Percentiles rank a stretch among this genome's conserved stretches.
These are phyloP conservation scores for Plectosphaerella sp. DNA, from an alignment of 2,329 filamentous ascomycete genomes.

Conservation along the genomic window DNA sequence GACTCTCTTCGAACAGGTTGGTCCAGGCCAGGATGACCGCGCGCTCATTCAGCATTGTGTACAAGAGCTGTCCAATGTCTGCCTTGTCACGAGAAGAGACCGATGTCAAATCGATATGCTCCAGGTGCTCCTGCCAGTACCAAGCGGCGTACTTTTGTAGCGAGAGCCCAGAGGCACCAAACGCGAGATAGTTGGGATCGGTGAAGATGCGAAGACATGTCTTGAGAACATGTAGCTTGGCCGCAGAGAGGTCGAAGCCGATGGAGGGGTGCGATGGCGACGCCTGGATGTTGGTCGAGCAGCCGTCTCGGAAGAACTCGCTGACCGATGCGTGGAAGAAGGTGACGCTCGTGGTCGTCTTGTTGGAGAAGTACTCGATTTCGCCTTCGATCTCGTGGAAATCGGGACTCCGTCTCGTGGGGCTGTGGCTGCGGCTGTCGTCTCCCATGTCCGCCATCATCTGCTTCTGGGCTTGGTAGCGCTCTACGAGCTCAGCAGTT, in stretches of 20 bases:
- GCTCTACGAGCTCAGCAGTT: conserved; percentile 33
- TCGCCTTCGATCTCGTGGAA: conserved; percentile 23
- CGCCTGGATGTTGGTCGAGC: conserved; percentile 15
- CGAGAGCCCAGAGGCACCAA: conserved; percentile 13
- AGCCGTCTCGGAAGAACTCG: conserved; percentile 30
- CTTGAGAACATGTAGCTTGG: conserved; percentile 30
- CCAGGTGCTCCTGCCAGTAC: conserved; percentile 40
- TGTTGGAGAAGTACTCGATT: conserved; percentile 37
- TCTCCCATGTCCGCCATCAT: conserved; percentile 5
- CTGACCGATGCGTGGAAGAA: conserved; percentile 36
- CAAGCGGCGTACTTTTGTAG: conserved; percentile 31
- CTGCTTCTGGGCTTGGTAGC: conserved; percentile 25
- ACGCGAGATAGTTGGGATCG: conserved; percentile 12
- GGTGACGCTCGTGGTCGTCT: conserved; percentile 30
- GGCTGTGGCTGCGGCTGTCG: not conserved
- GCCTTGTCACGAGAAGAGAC: conserved; percentile 24
- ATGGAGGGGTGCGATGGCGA: conserved; percentile 16
- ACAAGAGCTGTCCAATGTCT: conserved; percentile 25
- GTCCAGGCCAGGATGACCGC: conserved; percentile 33
- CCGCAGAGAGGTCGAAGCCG: conserved; percentile 27
- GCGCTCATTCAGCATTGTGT: conserved; percentile 31
- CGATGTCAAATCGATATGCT: conserved; percentile 22
- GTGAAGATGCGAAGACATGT: conserved; percentile 35
- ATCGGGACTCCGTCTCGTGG: conserved; percentile 18
- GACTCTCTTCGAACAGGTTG: conserved; percentile 33